These are phyloP conservation scores for Crucihimalaya himalaica DNA, from an alignment of 345 rosid genomes.

Conservation along the genomic window DNA sequence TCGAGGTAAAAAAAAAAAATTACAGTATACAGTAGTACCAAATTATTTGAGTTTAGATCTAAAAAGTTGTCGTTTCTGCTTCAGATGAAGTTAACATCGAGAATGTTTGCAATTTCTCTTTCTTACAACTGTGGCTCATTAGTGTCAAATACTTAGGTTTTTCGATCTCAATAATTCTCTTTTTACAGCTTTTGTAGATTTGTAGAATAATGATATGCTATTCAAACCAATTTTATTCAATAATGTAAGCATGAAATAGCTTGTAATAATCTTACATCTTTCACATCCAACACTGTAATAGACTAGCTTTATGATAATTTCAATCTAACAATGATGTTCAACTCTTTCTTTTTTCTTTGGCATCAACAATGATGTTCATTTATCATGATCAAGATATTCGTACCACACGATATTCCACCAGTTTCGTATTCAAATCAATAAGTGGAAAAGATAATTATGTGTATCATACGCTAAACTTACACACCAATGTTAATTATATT, in stretches of 20 bases:
- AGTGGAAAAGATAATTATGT: background rate
- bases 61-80: background rate
- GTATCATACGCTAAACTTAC: background rate
- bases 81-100: background rate
- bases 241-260: constrained; percentile 10
- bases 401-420: constrained; percentile 24
- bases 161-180: background rate
- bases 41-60: background rate
- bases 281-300: constrained; percentile 28
- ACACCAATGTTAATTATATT: background rate
- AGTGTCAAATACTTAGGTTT: background rate
- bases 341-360: constrained; percentile 17
- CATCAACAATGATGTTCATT: constrained; percentile 35
- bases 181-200: background rate
- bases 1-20: background rate
- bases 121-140: background rate
- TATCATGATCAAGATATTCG: constrained; percentile 14
- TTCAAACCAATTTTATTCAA: background rate
- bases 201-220: background rate
- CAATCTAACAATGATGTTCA: constrained; percentile 40
- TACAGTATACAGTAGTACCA: background rate
- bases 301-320: constrained; percentile 28
- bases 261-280: constrained; percentile 12
- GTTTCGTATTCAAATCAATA: constrained; percentile 4
- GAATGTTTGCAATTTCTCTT: background rate